Evolutionary conservation across 2,329 filamentous ascomycete genomes (phyloP), one percentile per base, ranked within the genome.

Genomic region (Triangularia verruculosa): DNA sequence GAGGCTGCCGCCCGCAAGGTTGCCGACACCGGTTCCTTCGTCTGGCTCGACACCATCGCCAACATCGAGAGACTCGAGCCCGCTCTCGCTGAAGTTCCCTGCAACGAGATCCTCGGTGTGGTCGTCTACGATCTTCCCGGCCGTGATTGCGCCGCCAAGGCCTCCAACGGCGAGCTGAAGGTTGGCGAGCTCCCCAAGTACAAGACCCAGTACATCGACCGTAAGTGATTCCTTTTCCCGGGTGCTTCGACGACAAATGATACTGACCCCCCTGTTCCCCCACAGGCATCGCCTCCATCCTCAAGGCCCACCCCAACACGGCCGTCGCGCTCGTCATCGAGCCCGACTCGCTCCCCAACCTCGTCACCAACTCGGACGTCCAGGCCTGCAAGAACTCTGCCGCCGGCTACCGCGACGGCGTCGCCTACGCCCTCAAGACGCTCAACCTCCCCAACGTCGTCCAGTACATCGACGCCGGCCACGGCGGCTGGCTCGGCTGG

Each of bases 401-500:
- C 27, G 67, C 77, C 3, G 82, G 81, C 51, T 88, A 88, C 77
- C 79, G 81, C 68, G 80, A 82, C 25, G 78, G 83, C 65, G 79
- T 82, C 32, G 78, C 80, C 34, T 88, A 88, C 70, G 85, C 85
- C 1, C 72, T 87, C 57, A 77, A 78, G 66, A 77, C 78, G 55
- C 77, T 88, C 67, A 85, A 87, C 74, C 77, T 88, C 28, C 76
- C 80, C 65, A 88, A 89, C 71, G 86, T 88, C 25, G 77, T 83
- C 66, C 85, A 86, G 83, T 89, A 88, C 73, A 73, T 89, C 20
- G 86, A 89, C 68, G 86, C 84, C 8, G 86, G 84, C 63, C 86
- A 89, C 73, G 85, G 82, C 25, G 85, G 86, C 65, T 89, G 86
- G 86, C 79, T 88, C 52, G 86, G 86, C 70, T 88, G 85, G 85